Evolutionary conservation across 139 green algal species (phyloP).

Genomic region (Gonium pectorale): DNA sequence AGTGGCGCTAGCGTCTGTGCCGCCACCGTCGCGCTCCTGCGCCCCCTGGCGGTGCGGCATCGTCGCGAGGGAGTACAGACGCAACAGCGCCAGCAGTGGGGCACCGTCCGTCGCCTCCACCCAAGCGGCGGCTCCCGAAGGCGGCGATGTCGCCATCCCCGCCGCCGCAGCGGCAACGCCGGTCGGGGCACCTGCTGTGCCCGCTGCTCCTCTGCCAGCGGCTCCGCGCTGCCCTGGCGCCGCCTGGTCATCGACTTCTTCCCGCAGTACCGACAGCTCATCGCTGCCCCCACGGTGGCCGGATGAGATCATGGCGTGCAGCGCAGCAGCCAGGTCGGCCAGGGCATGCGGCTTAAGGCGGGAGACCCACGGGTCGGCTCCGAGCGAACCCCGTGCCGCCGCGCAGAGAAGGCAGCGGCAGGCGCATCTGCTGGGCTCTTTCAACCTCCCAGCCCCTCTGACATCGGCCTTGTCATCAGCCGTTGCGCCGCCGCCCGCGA

Average conservation of each 20-base stretch:
- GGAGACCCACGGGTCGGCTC: neutral
- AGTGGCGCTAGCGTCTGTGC: neutral
- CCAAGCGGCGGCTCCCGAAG: neutral
- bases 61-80: neutral
- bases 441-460: too few species aligned
- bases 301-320: neutral
- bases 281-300: neutral
- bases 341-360: neutral
- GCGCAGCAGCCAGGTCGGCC: neutral
- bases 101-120: neutral
- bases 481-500: too few species aligned
- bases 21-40: neutral
- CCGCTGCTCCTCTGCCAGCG: too few species aligned
- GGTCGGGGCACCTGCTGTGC: neutral
- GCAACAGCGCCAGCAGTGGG: slow-evolving; percentile 8
- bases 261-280: too few species aligned
- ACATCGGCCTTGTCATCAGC: too few species aligned
- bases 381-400: neutral
- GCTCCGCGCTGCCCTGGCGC: too few species aligned
- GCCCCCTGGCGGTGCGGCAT: too few species aligned
- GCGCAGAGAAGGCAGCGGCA: slow-evolving; percentile 18
- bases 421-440: too few species aligned
- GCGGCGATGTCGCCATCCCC: neutral
- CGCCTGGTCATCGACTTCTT: too few species aligned
- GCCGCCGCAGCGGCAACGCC: too few species aligned